Evolutionary conservation across 306 rosid species (phyloP).

Genomic region (Lathyrus tuberosus): DNA sequence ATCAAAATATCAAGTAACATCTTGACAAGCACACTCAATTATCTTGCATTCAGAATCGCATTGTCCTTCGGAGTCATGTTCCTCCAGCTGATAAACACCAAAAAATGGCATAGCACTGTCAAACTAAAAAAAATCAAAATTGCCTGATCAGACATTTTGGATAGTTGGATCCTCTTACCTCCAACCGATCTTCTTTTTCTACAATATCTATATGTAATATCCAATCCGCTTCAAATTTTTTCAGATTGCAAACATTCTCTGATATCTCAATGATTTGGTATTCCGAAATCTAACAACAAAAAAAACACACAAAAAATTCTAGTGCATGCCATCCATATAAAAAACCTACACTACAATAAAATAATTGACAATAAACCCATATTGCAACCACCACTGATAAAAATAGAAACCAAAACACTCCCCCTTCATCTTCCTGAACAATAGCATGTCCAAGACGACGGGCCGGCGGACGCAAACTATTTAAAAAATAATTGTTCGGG

Average conservation of each 20-base stretch:
- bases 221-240: constrained; percentile 95
- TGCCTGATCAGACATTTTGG: too few relatives aligned
- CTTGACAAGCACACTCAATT: too few relatives aligned
- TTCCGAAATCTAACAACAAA: constrained; percentile 75
- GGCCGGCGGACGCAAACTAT: not conserved
- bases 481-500: not conserved
- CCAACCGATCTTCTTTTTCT: constrained; percentile 72
- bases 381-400: too few relatives aligned
- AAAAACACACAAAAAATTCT: constrained; percentile 32
- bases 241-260: constrained; percentile 92
- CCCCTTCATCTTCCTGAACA: too few relatives aligned
- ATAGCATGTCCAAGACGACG: not conserved
- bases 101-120: not conserved
- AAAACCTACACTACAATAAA: too few relatives aligned
- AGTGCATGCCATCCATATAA: too few relatives aligned
- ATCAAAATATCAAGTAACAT: too few relatives aligned
- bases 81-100: constrained; percentile 58
- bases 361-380: too few relatives aligned
- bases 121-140: not conserved
- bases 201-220: constrained; percentile 82
- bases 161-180: constrained; percentile 53
- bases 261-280: constrained; percentile 85
- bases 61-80: too few relatives aligned
- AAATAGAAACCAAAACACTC: too few relatives aligned
- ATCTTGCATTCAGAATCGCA: too few relatives aligned